Percentiles rank a stretch among this genome's conserved stretches.
Evolutionary conservation across 176 grass and related monocot species (phyloP).

Genomic region (Aegilops speltoides): DNA sequence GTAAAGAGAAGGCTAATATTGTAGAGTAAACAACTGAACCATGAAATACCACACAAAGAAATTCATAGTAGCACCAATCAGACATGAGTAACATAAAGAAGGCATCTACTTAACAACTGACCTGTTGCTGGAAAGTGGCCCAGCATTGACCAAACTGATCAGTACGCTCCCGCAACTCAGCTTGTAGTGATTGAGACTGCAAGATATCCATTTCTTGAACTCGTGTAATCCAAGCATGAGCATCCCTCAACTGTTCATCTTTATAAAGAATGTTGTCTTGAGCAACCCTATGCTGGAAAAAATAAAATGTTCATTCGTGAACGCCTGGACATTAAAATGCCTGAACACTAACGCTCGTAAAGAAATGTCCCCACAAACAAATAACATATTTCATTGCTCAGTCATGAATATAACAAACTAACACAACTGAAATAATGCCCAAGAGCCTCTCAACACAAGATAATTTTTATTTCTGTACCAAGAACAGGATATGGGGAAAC

Average conservation of each 20-base stretch:
- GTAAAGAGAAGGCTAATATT: conserved; percentile 5
- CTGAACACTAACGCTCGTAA: background rate
- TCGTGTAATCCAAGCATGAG: conserved; percentile 82
- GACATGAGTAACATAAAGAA: background rate
- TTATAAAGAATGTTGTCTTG: conserved; percentile 94
- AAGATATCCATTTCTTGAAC: conserved; percentile 97
- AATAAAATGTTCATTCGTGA: conserved; percentile 19
- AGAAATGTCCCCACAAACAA: conserved; percentile 21
- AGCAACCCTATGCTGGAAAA: conserved; percentile 82
- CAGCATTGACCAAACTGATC: conserved; percentile 98
- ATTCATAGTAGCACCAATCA: background rate
- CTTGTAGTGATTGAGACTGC: conserved; percentile 81
- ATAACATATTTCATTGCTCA: background rate
- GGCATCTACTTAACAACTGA: conserved; percentile 6
- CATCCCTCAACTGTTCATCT: conserved; percentile 97
- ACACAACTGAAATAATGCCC: background rate
- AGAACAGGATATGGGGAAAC: background rate
- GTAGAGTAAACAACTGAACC: background rate
- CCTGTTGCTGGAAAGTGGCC: conserved; percentile 84
- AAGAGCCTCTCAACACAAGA: background rate
- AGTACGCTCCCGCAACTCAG: conserved; percentile 80
- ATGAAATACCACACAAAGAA: conserved; percentile 20
- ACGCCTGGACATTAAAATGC: background rate
- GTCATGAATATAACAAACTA: conserved; percentile 21
- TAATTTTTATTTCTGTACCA: background rate